phyloP scores from a whole-genome alignment of 805 yeast species.

The Ogataea thermomethanolica region DNA sequence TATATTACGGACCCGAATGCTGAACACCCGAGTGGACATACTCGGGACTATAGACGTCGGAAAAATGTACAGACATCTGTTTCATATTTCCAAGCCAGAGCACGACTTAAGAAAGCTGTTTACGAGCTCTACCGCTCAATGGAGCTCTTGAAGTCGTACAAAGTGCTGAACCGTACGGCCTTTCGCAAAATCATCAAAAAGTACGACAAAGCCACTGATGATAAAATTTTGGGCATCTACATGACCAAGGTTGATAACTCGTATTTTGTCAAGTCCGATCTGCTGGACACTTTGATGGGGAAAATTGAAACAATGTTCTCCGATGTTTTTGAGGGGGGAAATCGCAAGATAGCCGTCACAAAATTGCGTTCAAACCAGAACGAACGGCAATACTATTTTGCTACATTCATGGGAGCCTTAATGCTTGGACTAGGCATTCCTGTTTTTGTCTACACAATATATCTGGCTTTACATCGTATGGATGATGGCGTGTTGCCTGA shows the following conservation, averaged over 20 bases:
- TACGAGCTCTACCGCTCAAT: conserved; percentile 71
- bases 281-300: conserved; percentile 58
- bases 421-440: conserved; percentile 70
- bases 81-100: conserved; percentile 61
- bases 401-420: conserved; percentile 62
- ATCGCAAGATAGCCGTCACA: conserved; percentile 68
- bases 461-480: conserved; percentile 39
- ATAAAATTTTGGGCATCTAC: conserved; percentile 43
- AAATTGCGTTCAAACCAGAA: conserved; percentile 52
- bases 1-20: conserved; percentile 30
- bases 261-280: conserved; percentile 61
- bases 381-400: conserved; percentile 38
- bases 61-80: conserved; percentile 28
- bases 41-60: conserved; percentile 48
- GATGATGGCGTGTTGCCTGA: conserved; percentile 44
- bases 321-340: conserved; percentile 62
- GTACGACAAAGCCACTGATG: conserved; percentile 70
- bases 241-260: conserved; percentile 55
- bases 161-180: conserved; percentile 79
- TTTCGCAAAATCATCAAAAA: conserved; percentile 86
- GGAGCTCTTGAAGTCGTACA: conserved; percentile 65
- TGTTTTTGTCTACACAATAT: conserved; percentile 55
- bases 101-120: conserved; percentile 65
- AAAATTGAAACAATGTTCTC: conserved; percentile 69
- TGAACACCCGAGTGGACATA: conserved; percentile 22